Evolutionary conservation across 2,329 filamentous ascomycete genomes (phyloP), one percentile per base, ranked within the genome.

Genomic region (Ophiocordyceps australis): DNA sequence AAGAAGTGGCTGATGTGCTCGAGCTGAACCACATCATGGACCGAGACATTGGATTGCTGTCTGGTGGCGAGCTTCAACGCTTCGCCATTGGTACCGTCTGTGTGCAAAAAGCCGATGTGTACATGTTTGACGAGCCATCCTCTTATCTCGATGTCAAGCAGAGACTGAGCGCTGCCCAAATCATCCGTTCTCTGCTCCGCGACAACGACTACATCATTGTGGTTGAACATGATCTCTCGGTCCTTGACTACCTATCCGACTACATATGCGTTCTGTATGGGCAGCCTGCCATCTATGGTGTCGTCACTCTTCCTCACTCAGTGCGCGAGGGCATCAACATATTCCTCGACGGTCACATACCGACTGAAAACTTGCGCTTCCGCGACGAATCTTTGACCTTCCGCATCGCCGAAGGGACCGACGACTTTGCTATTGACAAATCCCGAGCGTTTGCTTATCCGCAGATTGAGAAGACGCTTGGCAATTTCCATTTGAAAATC

Each of bases 91-190:
- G 80, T 43, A 80, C 86, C 26, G 83, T 93, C 35, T 93, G 85
- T 44, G 85, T 95, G 14, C 86, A 95, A 52, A 74, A 92, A 44
- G 86, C 86, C 39, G 89, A 98, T 50, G 82, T 92, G 9, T 98
- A 98, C 65, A 95, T 98, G 89, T 98, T 98, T 45, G 89, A 98
- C 54, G 89, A 98, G 61, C 91, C 91, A 12, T 95, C 86, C 21
- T 98, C 89, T 20, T 98, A 94, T 55, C 70, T 98, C 30, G 91
- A 98, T 77, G 89, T 98, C 48, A 95, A 95, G 68, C 89, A 98
- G 58, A 80, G 89, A 74, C 62, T 98, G 38, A 79, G 77, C 39
- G 89, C 91, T 35, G 86, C 82, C 41, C 72, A 77, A 40, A 80
- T 92, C 40, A 95, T 98, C 42, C 83, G 89, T 38, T 85, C 81